Evolutionary conservation across 208 protist species (phyloP).

Genomic region (Spongospora subterranea): DNA sequence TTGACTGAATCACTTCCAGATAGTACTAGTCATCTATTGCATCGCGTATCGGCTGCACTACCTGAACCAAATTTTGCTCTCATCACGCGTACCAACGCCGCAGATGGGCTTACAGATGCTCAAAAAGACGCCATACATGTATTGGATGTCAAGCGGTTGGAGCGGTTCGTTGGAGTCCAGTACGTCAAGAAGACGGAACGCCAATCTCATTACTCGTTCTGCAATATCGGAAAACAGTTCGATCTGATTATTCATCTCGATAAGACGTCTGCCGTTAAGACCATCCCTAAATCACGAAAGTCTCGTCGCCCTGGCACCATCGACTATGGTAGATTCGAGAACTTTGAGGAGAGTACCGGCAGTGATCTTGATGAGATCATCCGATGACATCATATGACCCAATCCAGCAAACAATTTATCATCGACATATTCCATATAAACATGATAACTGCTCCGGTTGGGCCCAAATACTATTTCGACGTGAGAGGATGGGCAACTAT

Average conservation of each 20-base stretch:
- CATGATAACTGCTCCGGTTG: not conserved
- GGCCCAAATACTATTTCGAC: not conserved
- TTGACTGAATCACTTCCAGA: constrained; percentile 32
- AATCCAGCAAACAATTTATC: not conserved
- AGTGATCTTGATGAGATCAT: not conserved
- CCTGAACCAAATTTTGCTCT: not conserved
- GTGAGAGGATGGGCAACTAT: too few relatives aligned
- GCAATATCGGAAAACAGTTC: constrained; percentile 49
- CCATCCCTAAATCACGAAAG: not conserved
- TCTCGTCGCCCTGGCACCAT: constrained; percentile 23
- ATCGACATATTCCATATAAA: not conserved
- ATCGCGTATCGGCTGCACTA: not conserved
- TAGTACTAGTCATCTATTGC: constrained; percentile 5
- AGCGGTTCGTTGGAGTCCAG: constrained; percentile 49
- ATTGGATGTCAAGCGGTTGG: constrained; percentile 10
- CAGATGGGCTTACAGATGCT: not conserved
- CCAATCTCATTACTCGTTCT: constrained; percentile 49
- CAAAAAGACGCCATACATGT: not conserved
- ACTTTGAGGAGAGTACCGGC: constrained; percentile 45
- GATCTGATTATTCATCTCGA: constrained; percentile 44
- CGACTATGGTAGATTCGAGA: constrained; percentile 49
- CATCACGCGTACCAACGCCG: not conserved
- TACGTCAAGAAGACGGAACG: constrained; percentile 46
- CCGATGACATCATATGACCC: not conserved
- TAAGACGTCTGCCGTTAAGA: constrained; percentile 41